Base-by-base conservation (phyloP, 768 basidiomycete species). In the Mycena kentingensis region DNA sequence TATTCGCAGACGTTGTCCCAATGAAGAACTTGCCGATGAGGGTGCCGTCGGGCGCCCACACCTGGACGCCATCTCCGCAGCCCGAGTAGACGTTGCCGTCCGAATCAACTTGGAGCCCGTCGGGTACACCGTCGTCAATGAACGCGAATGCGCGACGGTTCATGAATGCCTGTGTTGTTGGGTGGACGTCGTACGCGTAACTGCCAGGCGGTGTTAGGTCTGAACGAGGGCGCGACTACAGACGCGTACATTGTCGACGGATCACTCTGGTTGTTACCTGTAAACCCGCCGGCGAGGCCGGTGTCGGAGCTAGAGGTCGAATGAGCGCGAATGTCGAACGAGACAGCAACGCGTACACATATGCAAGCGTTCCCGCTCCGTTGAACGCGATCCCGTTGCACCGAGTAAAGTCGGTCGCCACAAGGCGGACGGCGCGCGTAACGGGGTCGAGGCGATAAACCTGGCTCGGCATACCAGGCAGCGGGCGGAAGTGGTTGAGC, bases 391-490 rank as follows among this genome's bases (percentile, higher is more conserved):
- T 79, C 1, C 89, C 91, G 61, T 92, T 93, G 37, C 29, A 79
- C 57, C 79, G 79, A 52, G 79, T 77, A 61, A 92, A 87, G n/a
- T 83, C 85, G 56, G 88, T 85, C 2, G 91, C 89, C 3, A 90
- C 85, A 7, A 86, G 84, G 3, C 81, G 79, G 5, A 92, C 79
- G 26, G 78, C 67, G 4, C 86, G 77, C 1, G 84, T 85, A 2
- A 73, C 72, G 8, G 85, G 82, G 62, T 90, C 82, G 61, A 90
- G 83, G 12, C 86, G 78, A 65, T 94, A 93, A 15, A 91, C 87
- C 60, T 91, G 88, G 41, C 78, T 84, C 3, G 87, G 89, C 45
- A 90, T 63, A 38, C 82, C 74, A 6, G 86, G 88, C 4, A 70
- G 58, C 0, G 86, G 81, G 43, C 88, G 81, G 75, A 90, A 91